Percentiles rank a stretch among this genome's conserved stretches.
Evolutionary conservation across 192 early-diverging fungal genomes (phyloP).

Genomic region (Coemansia pectinata): DNA sequence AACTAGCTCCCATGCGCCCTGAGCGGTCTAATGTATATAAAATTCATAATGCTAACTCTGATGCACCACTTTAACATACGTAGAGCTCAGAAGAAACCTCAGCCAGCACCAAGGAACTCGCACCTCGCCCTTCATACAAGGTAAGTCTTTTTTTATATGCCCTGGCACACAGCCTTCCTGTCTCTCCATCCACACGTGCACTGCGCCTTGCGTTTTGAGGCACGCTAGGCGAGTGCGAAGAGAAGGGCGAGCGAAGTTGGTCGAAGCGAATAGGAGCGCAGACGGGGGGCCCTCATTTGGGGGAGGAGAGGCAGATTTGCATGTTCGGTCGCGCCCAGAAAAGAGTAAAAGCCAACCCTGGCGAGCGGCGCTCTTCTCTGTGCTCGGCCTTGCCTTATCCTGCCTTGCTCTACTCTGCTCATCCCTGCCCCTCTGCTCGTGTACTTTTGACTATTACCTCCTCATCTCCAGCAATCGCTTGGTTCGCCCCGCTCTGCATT

Average conservation of each 20-base stretch:
- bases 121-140: neutral
- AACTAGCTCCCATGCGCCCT: neutral
- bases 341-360: neutral
- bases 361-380: neutral
- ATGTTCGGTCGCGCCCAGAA: conserved; percentile 3
- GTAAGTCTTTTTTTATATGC: neutral
- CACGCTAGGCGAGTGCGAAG: neutral
- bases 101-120: neutral
- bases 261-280: neutral
- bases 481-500: conserved; percentile 5
- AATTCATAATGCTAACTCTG: neutral
- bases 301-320: conserved; percentile 7
- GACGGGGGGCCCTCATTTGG: neutral
- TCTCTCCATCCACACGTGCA: conserved; percentile 7
- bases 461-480: neutral
- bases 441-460: neutral
- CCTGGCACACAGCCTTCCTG: neutral
- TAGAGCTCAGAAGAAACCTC: neutral
- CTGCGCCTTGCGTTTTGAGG: conserved; percentile 14
- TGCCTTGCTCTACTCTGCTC: neutral
- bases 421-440: neutral
- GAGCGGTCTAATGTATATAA: neutral
- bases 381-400: neutral
- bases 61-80: neutral
- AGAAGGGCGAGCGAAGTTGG: too few species aligned